These are phyloP conservation scores for Ilyonectria destructans DNA, from an alignment of 2,329 filamentous ascomycete species.

Conservation along the genomic window DNA sequence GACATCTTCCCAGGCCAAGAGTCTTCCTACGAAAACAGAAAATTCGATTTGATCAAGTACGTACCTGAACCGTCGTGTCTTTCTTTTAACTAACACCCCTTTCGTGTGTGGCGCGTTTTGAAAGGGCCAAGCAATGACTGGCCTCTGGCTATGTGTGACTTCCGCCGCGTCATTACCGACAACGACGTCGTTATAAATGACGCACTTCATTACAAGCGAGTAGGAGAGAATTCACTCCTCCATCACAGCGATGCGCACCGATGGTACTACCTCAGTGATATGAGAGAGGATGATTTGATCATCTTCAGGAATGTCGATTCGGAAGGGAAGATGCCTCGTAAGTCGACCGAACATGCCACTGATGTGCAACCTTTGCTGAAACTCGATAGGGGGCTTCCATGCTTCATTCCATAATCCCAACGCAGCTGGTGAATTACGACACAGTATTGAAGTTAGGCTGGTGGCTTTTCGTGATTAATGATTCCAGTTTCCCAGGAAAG, in stretches of 20 bases:
- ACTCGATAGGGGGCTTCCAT: too few relatives aligned
- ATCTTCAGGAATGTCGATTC: constrained; percentile 6
- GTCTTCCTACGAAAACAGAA: neutral
- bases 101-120: constrained; percentile 7
- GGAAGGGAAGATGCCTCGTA: neutral
- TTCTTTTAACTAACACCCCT: neutral
- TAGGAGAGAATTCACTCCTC: constrained; percentile 6
- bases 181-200: neutral
- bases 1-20: neutral
- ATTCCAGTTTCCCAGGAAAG: too few relatives aligned
- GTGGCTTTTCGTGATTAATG: too few relatives aligned
- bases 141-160: constrained; percentile 16
- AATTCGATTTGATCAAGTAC: constrained; percentile 15
- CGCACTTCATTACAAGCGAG: neutral
- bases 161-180: neutral
- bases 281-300: constrained; percentile 1
- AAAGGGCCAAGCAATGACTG: constrained; percentile 15
- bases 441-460: too few relatives aligned
- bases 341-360: too few relatives aligned
- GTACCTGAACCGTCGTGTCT: neutral
- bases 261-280: constrained; percentile 13
- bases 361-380: too few relatives aligned
- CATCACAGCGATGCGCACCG: neutral
- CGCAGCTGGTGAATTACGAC: too few relatives aligned
- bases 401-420: too few relatives aligned